These are phyloP conservation scores for Alliaria petiolata DNA, from an alignment of 345 rosid genomes.

Conservation along the genomic window DNA sequence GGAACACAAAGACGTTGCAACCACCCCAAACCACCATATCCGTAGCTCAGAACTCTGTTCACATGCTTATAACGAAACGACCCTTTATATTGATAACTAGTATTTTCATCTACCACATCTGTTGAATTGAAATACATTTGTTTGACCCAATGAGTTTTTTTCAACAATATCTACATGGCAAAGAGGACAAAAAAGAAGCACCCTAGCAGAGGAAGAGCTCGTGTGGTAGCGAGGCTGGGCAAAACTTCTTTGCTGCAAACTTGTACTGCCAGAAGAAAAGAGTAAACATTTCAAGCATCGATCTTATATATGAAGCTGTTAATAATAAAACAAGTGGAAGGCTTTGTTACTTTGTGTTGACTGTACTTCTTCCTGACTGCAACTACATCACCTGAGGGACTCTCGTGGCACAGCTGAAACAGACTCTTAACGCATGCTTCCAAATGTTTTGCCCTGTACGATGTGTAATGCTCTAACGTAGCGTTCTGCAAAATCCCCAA, in stretches of 20 bases:
- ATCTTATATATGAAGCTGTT: background rate
- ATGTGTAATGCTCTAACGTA: slow-evolving; percentile 85
- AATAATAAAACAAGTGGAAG: background rate
- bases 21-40: background rate
- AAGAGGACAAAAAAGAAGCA: background rate
- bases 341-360: slow-evolving; percentile 68
- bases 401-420: slow-evolving; percentile 50
- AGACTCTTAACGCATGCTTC: slow-evolving; percentile 68
- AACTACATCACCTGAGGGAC: slow-evolving; percentile 48
- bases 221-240: slow-evolving; percentile 63
- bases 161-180: background rate
- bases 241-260: slow-evolving; percentile 74
- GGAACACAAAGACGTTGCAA: background rate
- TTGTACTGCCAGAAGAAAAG: slow-evolving; percentile 51
- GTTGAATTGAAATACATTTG: slow-evolving; percentile 5
- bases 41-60: background rate
- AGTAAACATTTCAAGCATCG: background rate
- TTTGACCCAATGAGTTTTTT: background rate
- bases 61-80: background rate
- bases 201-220: slow-evolving; percentile 53
- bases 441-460: slow-evolving; percentile 61
- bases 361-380: slow-evolving; percentile 87
- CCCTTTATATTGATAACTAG: background rate
- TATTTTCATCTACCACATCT: background rate
- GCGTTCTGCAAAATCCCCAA: slow-evolving; percentile 46